Base-by-base conservation (phyloP, 139 green algal species). In the Mesostigma viride region DNA sequence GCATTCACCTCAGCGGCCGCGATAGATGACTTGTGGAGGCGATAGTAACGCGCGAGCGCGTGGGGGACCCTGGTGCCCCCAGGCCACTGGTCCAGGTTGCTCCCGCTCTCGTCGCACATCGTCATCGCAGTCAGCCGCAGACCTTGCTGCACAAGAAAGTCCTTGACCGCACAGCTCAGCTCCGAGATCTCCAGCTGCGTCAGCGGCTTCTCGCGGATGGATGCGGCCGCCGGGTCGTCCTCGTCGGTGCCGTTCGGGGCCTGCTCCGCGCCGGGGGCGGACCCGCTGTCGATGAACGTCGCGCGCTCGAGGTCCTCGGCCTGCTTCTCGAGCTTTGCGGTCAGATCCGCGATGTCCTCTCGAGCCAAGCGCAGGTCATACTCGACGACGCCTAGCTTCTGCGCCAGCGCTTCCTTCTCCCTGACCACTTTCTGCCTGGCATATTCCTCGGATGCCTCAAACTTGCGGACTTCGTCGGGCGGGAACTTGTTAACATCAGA, bases 101-200 rank as follows among this genome's bases (percentile, higher is more conserved):
- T 51, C 8, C 35, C 35, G 31, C 65, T 45, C 70, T 76, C 70
- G 20, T 76, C 70, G 1, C 48, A 48, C 20, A 76, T 32, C 3
- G 63, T 72, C 70, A 76, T 76, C 20, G 70, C 70, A 17, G 64
- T 76, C 20, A 76, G 44, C 63, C 74, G 74, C 35, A 69, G 74
- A 1, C 64, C 45, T 30, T 28, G 34, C 33, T 31, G 24, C 47
- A 74, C 30, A 22, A 76, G 53, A 31, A 74, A 76, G 1, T 76
- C 64, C 30, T 68, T 56, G 64, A 76, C 70, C 2, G 70, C 70
- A 58, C 33, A 58, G 35, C 74, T 73, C 14, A 76, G 31, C 27
- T 74, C 70, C 27, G 31, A 24, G 32, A 35, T 66, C 45, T 73
- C 70, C 14, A 31, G 51, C 20, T 60, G 4, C 51, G 17, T 28